Conservation (phyloP, 2,329 filamentous ascomycete species). For the Cadophora malorum region DNA sequence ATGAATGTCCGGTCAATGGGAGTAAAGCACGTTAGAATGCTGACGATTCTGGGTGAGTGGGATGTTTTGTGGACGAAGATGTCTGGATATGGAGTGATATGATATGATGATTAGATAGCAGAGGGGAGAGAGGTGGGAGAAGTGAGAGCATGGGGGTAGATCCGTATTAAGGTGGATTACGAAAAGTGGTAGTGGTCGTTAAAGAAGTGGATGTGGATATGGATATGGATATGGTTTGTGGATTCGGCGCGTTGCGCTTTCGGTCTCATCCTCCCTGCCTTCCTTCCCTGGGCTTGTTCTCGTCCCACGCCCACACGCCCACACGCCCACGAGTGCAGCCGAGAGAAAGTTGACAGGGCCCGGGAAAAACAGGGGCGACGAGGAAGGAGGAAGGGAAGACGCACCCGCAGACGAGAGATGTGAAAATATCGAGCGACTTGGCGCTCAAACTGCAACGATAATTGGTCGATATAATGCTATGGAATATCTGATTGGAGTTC, state of each 20-base stretch:
- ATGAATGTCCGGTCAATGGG: slow-evolving; percentile 15
- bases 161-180: neutral
- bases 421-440: neutral
- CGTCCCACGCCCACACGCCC: neutral
- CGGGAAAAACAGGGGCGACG: slow-evolving; percentile 9
- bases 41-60: slow-evolving; percentile 4
- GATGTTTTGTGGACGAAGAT: slow-evolving; percentile 1
- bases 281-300: no score
- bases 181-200: neutral
- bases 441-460: neutral
- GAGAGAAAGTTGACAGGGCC: neutral
- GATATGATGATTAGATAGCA: neutral
- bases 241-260: slow-evolving; percentile 6
- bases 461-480: neutral
- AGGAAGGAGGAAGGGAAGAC: no score
- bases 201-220: neutral
- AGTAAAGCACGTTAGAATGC: neutral
- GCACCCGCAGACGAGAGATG: neutral
- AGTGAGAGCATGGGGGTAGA: neutral
- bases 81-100: slow-evolving; percentile 13
- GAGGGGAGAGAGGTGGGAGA: neutral
- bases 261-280: neutral
- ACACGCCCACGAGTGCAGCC: neutral
- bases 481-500: neutral
- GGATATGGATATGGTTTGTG: no score